Evolutionary conservation across 257 asterid species (phyloP).

Genomic region (Salvia rosmarinus): DNA sequence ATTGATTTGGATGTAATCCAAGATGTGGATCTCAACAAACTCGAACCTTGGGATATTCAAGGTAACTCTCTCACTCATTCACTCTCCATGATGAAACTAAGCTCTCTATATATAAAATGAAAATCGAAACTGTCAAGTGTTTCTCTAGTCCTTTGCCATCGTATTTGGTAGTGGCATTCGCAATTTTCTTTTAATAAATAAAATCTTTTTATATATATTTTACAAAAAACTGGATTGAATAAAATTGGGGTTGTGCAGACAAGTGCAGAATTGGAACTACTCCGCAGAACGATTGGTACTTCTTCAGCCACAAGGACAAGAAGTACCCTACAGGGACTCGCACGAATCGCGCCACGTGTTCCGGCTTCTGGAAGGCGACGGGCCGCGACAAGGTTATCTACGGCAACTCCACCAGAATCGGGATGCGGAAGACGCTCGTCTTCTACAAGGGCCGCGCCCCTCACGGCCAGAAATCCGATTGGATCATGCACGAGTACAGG

Average conservation of each 20-base stretch:
- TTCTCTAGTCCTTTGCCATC: no score
- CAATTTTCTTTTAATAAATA: no score
- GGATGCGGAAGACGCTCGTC: slow-evolving; percentile 73
- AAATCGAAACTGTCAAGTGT: no score
- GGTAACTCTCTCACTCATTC: slow-evolving; percentile 35
- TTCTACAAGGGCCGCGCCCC: slow-evolving; percentile 80
- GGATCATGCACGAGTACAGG: slow-evolving; percentile 74
- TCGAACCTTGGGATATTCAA: slow-evolving; percentile 79
- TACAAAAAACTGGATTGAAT: no score
- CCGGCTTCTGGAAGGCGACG: slow-evolving; percentile 76
- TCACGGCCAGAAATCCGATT: slow-evolving; percentile 63
- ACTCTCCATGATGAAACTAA: no score
- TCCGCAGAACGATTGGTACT: slow-evolving; percentile 67
- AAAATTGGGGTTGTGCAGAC: no score
- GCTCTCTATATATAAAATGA: no score
- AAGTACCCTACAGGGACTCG: slow-evolving; percentile 71
- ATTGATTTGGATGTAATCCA: slow-evolving; percentile 65
- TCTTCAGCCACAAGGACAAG: slow-evolving; percentile 71
- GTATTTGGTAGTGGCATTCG: no score
- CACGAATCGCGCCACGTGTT: slow-evolving; percentile 64
- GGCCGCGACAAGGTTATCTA: slow-evolving; percentile 70
- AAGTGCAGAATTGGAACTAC: slow-evolving; percentile 62
- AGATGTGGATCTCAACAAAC: slow-evolving; percentile 75
- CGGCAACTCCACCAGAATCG: slow-evolving; percentile 46
- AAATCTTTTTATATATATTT: no score